Evolutionary conservation across 2,329 filamentous ascomycete genomes (phyloP).

Genomic region (Fusarium sp.): DNA sequence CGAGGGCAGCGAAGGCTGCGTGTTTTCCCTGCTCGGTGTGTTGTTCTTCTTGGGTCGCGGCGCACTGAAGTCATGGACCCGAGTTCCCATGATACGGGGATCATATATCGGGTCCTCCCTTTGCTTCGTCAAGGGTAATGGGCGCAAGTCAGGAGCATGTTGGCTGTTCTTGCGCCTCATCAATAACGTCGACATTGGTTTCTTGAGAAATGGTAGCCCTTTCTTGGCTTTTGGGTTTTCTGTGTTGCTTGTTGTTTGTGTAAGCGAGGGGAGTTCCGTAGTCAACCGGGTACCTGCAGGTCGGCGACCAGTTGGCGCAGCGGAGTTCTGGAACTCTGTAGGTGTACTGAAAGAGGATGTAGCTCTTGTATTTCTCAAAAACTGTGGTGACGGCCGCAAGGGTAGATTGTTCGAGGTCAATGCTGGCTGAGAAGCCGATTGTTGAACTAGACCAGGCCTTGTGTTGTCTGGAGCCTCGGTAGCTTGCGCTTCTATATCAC

Average conservation of each 20-base stretch:
- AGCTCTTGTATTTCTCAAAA: conserved; percentile 51
- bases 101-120: conserved; percentile 67
- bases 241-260: conserved; percentile 49
- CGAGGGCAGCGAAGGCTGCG: conserved; percentile 24
- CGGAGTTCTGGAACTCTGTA: conserved; percentile 60
- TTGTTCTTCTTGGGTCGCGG: conserved; percentile 62
- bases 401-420: conserved; percentile 46
- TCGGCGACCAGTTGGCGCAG: conserved; percentile 56
- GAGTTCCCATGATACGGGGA: conserved; percentile 73
- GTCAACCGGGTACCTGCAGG: conserved; percentile 58
- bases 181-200: conserved; percentile 70
- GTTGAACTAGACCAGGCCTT: conserved; percentile 28
- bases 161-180: conserved; percentile 69
- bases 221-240: conserved; percentile 66
- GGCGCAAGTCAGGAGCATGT: conserved; percentile 59
- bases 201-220: conserved; percentile 69
- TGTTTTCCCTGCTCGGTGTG: conserved; percentile 29
- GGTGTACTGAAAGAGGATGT: conserved; percentile 61
- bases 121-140: conserved; percentile 57
- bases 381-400: conserved; percentile 43
- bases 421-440: conserved; percentile 37
- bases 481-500: conserved; percentile 52
- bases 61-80: conserved; percentile 75
- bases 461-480: conserved; percentile 38
- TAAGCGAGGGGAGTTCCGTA: conserved; percentile 54